Evolutionary conservation across 257 asterid species (phyloP).

Genomic region (Salvia miltiorrhiza): DNA sequence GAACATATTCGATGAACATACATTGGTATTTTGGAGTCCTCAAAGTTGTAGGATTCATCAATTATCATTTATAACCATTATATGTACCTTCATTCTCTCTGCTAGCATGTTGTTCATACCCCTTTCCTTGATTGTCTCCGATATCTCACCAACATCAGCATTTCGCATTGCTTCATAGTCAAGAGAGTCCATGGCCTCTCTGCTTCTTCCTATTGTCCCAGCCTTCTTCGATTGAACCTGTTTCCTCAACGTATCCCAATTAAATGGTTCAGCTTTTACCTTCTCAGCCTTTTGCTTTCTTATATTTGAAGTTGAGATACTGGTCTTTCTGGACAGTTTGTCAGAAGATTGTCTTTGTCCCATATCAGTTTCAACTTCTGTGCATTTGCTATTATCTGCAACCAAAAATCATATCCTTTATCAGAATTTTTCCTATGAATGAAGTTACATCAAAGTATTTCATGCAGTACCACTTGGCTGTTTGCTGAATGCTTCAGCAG

Average conservation of each 20-base stretch:
- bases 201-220: slow-evolving; percentile 49
- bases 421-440: slow-evolving; percentile 7
- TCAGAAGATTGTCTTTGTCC: slow-evolving; percentile 21
- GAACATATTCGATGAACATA: slow-evolving; percentile 33
- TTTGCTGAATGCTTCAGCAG: slow-evolving; percentile 37
- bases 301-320: slow-evolving; percentile 34
- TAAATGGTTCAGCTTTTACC: slow-evolving; percentile 43
- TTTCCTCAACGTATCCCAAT: slow-evolving; percentile 86
- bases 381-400: slow-evolving; percentile 25
- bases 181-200: slow-evolving; percentile 68
- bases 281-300: slow-evolving; percentile 55
- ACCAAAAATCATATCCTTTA: neutral
- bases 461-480: slow-evolving; percentile 40
- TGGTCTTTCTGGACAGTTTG: slow-evolving; percentile 22
- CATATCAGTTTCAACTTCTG: slow-evolving; percentile 11
- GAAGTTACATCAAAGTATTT: slow-evolving; percentile 3
- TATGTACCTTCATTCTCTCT: slow-evolving; percentile 72
- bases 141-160: slow-evolving; percentile 50
- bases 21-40: slow-evolving; percentile 3
- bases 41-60: neutral
- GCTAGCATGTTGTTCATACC: slow-evolving; percentile 70
- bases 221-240: slow-evolving; percentile 38
- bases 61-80: neutral
- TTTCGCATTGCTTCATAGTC: slow-evolving; percentile 63
- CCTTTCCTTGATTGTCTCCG: slow-evolving; percentile 60